Conservation (phyloP, 805 yeast genomes). For the Jamesozyma lodderae region DNA sequence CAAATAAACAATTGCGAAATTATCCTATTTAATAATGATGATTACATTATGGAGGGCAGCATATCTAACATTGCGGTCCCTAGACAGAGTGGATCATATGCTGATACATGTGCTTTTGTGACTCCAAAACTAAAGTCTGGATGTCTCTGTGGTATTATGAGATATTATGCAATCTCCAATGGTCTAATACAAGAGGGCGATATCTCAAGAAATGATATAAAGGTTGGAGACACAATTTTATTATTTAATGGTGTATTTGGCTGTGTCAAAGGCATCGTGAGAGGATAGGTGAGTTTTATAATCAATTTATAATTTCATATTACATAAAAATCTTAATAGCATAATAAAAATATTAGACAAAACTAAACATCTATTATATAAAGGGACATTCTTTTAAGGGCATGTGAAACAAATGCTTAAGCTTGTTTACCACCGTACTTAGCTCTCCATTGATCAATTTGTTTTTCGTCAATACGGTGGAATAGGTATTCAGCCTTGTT, state of each 20-base stretch:
- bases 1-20: slow-evolving; percentile 56
- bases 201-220: slow-evolving; percentile 34
- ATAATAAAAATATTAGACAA: too few species aligned
- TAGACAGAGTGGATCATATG: not conserved
- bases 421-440: slow-evolving; percentile 65
- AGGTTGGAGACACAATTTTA: slow-evolving; percentile 59
- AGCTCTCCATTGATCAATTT: slow-evolving; percentile 77
- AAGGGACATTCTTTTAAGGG: too few species aligned
- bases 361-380: not conserved
- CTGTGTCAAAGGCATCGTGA: slow-evolving; percentile 50
- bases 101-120: slow-evolving; percentile 41
- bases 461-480: slow-evolving; percentile 82
- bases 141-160: slow-evolving; percentile 74
- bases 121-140: slow-evolving; percentile 79
- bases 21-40: slow-evolving; percentile 51
- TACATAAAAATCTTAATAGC: too few species aligned
- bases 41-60: slow-evolving; percentile 69
- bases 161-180: slow-evolving; percentile 53
- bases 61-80: slow-evolving; percentile 69
- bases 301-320: not conserved
- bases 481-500: slow-evolving; percentile 89
- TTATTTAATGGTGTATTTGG: slow-evolving; percentile 82
- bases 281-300: slow-evolving; percentile 6
- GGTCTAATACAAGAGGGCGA: slow-evolving; percentile 47
- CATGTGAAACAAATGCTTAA: not conserved